These are phyloP conservation scores for Adansonia rubrostipa DNA, from an alignment of 441 rosid genomes.

Conservation along the genomic window DNA sequence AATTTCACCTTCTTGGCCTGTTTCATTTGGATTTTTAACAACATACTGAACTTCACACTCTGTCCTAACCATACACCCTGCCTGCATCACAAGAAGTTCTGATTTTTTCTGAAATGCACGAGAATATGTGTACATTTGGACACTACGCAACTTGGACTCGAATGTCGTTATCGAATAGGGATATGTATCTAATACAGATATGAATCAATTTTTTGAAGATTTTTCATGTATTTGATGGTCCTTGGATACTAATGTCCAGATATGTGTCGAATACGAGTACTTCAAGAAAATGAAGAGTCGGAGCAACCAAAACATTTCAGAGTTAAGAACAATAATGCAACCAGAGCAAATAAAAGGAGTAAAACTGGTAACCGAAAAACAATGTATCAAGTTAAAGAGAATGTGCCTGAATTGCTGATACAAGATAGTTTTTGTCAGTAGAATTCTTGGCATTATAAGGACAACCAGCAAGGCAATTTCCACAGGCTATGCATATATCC, in stretches of 20 bases:
- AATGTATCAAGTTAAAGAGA: conserved; percentile 15
- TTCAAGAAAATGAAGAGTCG: too few species aligned
- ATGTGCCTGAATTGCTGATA: conserved; percentile 46
- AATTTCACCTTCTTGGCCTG: conserved; percentile 25
- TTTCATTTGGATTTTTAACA: conserved; percentile 35
- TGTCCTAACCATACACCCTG: conserved; percentile 46
- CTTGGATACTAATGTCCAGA: too few species aligned
- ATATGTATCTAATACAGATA: too few species aligned
- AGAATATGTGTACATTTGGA: not conserved
- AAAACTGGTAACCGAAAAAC: not conserved
- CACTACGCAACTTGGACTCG: too few species aligned
- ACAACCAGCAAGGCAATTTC: conserved; percentile 58
- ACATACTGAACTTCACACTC: conserved; percentile 41
- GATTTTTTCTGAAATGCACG: not conserved
- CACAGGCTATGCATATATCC: conserved; percentile 50
- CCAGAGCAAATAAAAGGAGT: not conserved
- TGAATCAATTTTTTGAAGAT: too few species aligned
- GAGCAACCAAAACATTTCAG: not conserved
- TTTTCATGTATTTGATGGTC: too few species aligned
- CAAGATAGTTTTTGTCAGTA: conserved; percentile 46
- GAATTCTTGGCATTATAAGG: conserved; percentile 55
- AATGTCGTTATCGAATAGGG: too few species aligned
- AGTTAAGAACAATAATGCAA: not conserved
- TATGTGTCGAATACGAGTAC: too few species aligned
- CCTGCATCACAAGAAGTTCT: conserved; percentile 35